Base-by-base conservation (phyloP, 306 rosid species). In the Prunus campanulata region DNA sequence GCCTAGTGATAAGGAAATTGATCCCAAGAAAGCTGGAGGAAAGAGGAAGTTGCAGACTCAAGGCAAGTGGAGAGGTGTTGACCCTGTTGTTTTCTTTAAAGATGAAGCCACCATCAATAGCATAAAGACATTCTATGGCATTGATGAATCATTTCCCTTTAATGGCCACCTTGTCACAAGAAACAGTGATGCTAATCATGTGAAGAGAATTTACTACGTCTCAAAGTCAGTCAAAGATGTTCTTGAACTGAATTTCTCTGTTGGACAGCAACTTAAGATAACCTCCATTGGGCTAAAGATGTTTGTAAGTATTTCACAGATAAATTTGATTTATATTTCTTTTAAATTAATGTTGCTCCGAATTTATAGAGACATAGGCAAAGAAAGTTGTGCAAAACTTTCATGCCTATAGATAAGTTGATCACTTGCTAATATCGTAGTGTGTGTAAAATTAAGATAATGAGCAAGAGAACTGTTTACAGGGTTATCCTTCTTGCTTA, bases 1-100 rank as follows among this genome's bases (percentile, higher is more conserved):
- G 69, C 71, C 86, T 54, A 70, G 4, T 51, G 81, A 80, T 70
- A 82, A 49, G 75, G 84, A 79, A 82, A 70, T 68, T 59, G 84
- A 62, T 60, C 72, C 49, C 24, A 87, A 75, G 73, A 85, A 72
- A 78, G 70, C 74, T 70, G 82, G 85, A 66, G 92, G 85, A 66
- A 93, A 89, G 85, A 84, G 98, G 81, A 92, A 88, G 88, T 75
- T 87, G 46, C 98, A 96, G 70, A 78, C 66, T 70, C 99, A 93
- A 75, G 99, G 99, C 47, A 88, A 84, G 83, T 96, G 99, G 99
- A 96, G 81, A 90, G 99, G 98, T 22, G 98, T 96, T 70, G 98
- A 96, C 61, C 99, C 99, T 60, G 98, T 96, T 39, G 86, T 96
- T 73, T 88, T 93, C 82, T 91, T 96, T 77, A 88, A 88, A 79